These are phyloP conservation scores for Tylopilus sp. DNA, from an alignment of 1,284 basidiomycete genomes.

Conservation along the genomic window DNA sequence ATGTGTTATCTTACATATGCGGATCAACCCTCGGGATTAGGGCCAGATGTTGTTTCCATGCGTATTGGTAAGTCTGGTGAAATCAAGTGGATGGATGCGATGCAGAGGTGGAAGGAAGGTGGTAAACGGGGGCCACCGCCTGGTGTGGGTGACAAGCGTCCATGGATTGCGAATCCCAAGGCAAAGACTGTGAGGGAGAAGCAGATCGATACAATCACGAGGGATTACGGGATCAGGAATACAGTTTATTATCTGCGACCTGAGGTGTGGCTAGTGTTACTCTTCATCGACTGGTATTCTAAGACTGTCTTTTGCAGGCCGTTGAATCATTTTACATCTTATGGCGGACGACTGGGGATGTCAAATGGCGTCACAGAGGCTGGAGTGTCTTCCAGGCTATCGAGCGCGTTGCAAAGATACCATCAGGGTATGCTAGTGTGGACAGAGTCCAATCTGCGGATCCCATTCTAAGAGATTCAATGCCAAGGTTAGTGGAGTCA, in stretches of 20 bases:
- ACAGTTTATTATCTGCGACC: conserved; percentile 63
- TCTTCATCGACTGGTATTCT: no score
- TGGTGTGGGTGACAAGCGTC: conserved; percentile 54
- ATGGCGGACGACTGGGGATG: conserved; percentile 73
- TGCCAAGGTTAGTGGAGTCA: conserved; percentile 64
- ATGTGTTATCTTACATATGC: conserved; percentile 71
- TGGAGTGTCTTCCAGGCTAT: conserved; percentile 79
- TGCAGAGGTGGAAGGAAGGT: conserved; percentile 57
- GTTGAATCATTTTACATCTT: conserved; percentile 73
- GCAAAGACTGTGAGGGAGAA: conserved; percentile 32
- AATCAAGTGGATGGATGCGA: conserved; percentile 59
- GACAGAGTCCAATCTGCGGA: conserved; percentile 53
- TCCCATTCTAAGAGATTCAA: conserved; percentile 55
- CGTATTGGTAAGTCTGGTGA: conserved; percentile 38
- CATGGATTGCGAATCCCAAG: conserved; percentile 37
- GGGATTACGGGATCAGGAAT: conserved; percentile 53
- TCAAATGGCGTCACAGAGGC: conserved; percentile 75
- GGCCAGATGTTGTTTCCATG: conserved; percentile 64
- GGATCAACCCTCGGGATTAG: conserved; percentile 66
- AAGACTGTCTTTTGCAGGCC: conserved; percentile 50
- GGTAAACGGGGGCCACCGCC: conserved; percentile 58
- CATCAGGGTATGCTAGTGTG: conserved; percentile 66
- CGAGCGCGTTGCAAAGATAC: conserved; percentile 61
- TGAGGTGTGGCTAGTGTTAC: conserved; percentile 55
- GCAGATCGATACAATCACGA: conserved; percentile 37